These are phyloP conservation scores for Phialocephala sp. DNA, from an alignment of 2,329 filamentous ascomycete species.

Conservation along the genomic window DNA sequence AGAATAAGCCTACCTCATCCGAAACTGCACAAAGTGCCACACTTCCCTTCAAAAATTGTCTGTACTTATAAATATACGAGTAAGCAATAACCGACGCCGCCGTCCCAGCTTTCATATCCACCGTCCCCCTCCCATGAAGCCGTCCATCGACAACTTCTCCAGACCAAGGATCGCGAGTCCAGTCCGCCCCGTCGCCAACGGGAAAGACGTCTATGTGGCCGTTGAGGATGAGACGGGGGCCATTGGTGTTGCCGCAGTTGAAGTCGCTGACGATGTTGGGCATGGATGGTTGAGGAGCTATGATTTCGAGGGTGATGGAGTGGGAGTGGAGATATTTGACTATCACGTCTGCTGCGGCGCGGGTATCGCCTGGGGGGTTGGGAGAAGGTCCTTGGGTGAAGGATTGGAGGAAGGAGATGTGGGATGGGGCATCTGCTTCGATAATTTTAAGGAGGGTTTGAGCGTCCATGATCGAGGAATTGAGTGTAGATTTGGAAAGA, in stretches of 20 bases:
- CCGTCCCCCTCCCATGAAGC: slow-evolving; percentile 47
- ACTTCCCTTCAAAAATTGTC: slow-evolving; percentile 33
- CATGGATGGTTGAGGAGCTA: slow-evolving; percentile 41
- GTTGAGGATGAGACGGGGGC: slow-evolving; percentile 47
- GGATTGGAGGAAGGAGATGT: slow-evolving; percentile 40
- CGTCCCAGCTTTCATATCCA: slow-evolving; percentile 53
- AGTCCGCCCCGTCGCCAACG: slow-evolving; percentile 43
- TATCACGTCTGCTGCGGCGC: slow-evolving; percentile 44
- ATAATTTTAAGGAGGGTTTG: slow-evolving; percentile 16
- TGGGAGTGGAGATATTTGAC: slow-evolving; percentile 38
- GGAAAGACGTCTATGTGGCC: slow-evolving; percentile 52
- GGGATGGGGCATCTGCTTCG: slow-evolving; percentile 15
- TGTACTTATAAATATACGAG: slow-evolving; percentile 40
- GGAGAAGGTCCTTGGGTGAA: slow-evolving; percentile 46
- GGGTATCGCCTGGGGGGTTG: slow-evolving; percentile 48
- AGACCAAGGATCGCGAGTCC: slow-evolving; percentile 47
- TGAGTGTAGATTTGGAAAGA: too few relatives aligned
- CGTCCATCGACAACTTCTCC: slow-evolving; percentile 43
- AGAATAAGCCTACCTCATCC: too few relatives aligned
- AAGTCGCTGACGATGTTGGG: slow-evolving; percentile 47
- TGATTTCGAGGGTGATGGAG: slow-evolving; percentile 36
- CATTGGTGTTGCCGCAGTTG: slow-evolving; percentile 24
- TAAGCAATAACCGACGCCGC: slow-evolving; percentile 49
- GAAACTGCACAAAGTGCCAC: slow-evolving; percentile 44
- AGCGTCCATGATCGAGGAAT: slow-evolving; percentile 20